Conservation (phyloP, 148 eudicot species). For the Fagopyrum esculentum region DNA sequence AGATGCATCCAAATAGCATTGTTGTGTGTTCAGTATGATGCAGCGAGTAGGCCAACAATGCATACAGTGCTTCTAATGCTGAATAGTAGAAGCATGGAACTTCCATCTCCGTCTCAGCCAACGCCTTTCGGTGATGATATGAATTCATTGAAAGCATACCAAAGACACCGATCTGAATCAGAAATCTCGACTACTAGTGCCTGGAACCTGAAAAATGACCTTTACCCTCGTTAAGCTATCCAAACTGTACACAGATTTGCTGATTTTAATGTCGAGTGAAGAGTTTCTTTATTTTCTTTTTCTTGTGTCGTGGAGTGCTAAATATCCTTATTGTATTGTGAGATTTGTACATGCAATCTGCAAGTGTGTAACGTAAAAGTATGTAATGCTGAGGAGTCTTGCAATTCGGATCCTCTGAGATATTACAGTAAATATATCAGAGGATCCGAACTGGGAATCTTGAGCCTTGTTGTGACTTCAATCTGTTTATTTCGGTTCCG, state of each 20-base stretch:
- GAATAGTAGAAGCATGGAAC: background rate
- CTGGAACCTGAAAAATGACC: conserved; percentile 6
- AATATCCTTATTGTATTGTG: too few relatives aligned
- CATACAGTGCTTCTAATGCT: conserved; percentile 7
- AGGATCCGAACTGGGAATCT: too few relatives aligned
- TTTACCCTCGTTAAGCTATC: conserved; percentile 6
- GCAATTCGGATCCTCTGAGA: too few relatives aligned
- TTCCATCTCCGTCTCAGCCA: background rate
- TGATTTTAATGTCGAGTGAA: background rate
- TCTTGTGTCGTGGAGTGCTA: background rate
- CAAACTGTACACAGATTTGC: background rate
- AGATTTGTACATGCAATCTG: too few relatives aligned
- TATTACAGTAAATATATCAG: too few relatives aligned
- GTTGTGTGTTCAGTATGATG: conserved; percentile 1
- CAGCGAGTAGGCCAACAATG: conserved; percentile 6
- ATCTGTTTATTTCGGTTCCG: too few relatives aligned
- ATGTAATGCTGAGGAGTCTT: too few relatives aligned
- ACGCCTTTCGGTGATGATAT: background rate
- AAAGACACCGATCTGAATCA: background rate
- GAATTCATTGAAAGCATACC: background rate
- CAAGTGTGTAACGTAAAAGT: too few relatives aligned
- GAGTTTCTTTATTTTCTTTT: background rate
- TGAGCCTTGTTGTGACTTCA: too few relatives aligned
- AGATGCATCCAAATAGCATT: conserved; percentile 7
- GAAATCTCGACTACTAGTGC: background rate